Conservation (phyloP, 2,329 filamentous ascomycete genomes). For the Tolypocladium pustulatum region DNA sequence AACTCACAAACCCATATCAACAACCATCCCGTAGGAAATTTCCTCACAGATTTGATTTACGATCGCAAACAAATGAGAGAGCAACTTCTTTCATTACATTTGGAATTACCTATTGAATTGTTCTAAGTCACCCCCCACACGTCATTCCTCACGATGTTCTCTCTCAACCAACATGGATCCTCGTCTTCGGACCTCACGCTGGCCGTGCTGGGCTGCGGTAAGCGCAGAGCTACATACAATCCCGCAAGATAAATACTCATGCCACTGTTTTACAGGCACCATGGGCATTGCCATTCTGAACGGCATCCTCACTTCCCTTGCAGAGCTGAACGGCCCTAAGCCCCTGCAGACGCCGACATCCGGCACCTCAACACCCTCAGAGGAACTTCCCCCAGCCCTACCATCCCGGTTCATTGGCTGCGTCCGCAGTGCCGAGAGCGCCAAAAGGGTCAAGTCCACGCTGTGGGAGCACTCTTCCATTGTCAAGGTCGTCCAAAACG, state of each 20-base stretch:
- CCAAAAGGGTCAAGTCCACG: slow-evolving; percentile 55
- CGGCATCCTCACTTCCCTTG: slow-evolving; percentile 65
- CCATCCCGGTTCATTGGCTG: slow-evolving; percentile 74
- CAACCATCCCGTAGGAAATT: not conserved
- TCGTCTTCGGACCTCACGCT: slow-evolving; percentile 50
- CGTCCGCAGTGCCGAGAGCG: slow-evolving; percentile 60
- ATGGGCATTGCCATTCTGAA: slow-evolving; percentile 80
- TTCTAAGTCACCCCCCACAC: not conserved
- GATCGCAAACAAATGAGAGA: not conserved
- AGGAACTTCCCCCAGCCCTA: slow-evolving; percentile 44
- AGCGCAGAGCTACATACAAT: slow-evolving; percentile 17
- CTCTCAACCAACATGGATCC: slow-evolving; percentile 24
- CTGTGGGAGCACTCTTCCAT: slow-evolving; percentile 52
- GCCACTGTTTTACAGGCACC: slow-evolving; percentile 42
- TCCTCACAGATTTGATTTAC: not conserved
- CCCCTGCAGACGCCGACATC: slow-evolving; percentile 32
- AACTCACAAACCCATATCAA: not conserved
- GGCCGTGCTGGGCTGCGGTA: slow-evolving; percentile 74
- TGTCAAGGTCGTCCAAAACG: slow-evolving; percentile 58
- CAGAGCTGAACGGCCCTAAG: slow-evolving; percentile 35
- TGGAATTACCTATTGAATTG: not conserved
- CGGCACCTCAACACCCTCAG: slow-evolving; percentile 30
- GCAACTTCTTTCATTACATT: no score
- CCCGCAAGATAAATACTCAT: not conserved
- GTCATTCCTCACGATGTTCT: slow-evolving; percentile 15